Evolutionary conservation across 768 basidiomycete genomes (phyloP).

Genomic region (Calocera viscosa): DNA sequence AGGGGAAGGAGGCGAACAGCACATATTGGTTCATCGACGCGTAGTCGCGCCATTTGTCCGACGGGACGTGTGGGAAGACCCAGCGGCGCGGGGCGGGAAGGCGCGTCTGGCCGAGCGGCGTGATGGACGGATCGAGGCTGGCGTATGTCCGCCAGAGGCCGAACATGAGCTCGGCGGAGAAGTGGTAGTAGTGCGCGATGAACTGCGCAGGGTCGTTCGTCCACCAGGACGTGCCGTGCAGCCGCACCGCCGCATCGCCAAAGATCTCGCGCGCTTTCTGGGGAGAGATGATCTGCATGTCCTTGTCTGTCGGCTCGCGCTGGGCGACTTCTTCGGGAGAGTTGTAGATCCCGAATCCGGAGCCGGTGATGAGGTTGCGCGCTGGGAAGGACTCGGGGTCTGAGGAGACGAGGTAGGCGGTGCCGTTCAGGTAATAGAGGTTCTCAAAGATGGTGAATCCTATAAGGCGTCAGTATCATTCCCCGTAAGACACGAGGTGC

Average conservation of each 20-base stretch:
- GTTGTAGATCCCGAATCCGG: constrained; percentile 46
- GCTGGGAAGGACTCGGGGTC: constrained; percentile 54
- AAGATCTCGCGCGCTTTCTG: constrained; percentile 55
- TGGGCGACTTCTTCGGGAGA: constrained; percentile 41
- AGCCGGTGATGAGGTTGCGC: constrained; percentile 55
- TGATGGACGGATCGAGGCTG: constrained; percentile 59
- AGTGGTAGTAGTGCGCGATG: constrained; percentile 88
- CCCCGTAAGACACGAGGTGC: constrained; percentile 8
- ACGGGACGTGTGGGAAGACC: constrained; percentile 61
- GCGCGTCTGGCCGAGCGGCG: constrained; percentile 49
- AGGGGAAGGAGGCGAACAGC: constrained; percentile 67
- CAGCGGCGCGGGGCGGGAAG: constrained; percentile 65
- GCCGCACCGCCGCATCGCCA: constrained; percentile 52
- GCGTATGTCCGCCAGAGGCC: constrained; percentile 88
- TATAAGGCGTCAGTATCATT: constrained; percentile 24
- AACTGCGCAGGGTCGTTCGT: constrained; percentile 28
- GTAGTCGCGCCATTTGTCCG: constrained; percentile 80
- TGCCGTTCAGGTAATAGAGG: constrained; percentile 69
- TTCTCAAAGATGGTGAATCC: constrained; percentile 87
- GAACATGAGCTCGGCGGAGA: constrained; percentile 82
- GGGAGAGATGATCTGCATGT: constrained; percentile 64
- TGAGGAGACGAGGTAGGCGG: constrained; percentile 70
- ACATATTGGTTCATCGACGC: constrained; percentile 85
- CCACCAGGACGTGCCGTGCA: constrained; percentile 39
- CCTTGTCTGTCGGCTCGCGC: constrained; percentile 63